Evolutionary conservation across 2,329 filamentous ascomycete genomes (phyloP).

Genomic region (Coniochaeta sp.): DNA sequence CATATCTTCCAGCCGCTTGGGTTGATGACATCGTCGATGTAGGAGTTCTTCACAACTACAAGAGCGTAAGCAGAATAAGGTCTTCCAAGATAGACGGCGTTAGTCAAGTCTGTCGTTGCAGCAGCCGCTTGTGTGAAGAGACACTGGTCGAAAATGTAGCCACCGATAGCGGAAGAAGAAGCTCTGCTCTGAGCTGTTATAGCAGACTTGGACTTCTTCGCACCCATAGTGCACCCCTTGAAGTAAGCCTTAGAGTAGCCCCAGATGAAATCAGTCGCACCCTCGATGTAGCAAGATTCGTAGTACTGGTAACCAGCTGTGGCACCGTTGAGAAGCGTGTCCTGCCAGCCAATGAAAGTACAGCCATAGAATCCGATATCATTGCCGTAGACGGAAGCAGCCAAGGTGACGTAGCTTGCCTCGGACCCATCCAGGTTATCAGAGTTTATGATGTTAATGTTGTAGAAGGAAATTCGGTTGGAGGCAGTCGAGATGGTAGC

Average conservation of each 20-base stretch:
- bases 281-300: constrained; percentile 23
- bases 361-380: constrained; percentile 33
- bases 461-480: constrained; percentile 44
- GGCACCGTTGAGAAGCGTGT: constrained; percentile 32
- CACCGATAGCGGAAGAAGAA: constrained; percentile 30
- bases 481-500: constrained; percentile 30
- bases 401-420: constrained; percentile 22
- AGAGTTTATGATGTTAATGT: constrained; percentile 38
- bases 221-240: too few species aligned
- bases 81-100: constrained; percentile 42
- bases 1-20: constrained; percentile 42
- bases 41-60: constrained; percentile 42
- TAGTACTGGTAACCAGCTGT: constrained; percentile 32
- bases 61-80: constrained; percentile 44
- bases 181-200: constrained; percentile 37
- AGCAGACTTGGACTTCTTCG: constrained; percentile 15
- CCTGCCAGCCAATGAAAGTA: constrained; percentile 33
- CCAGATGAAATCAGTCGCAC: constrained; percentile 15
- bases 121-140: constrained; percentile 45
- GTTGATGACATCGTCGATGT: constrained; percentile 41
- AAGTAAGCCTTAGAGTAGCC: too few species aligned
- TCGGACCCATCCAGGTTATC: not conserved
- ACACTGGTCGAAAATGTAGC: constrained; percentile 23
- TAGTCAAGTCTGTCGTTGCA: constrained; percentile 14
- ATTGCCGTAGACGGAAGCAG: constrained; percentile 27